phyloP scores from a whole-genome alignment of 202 grass and related monocot genomes.

The Alloteropsis angusta region DNA sequence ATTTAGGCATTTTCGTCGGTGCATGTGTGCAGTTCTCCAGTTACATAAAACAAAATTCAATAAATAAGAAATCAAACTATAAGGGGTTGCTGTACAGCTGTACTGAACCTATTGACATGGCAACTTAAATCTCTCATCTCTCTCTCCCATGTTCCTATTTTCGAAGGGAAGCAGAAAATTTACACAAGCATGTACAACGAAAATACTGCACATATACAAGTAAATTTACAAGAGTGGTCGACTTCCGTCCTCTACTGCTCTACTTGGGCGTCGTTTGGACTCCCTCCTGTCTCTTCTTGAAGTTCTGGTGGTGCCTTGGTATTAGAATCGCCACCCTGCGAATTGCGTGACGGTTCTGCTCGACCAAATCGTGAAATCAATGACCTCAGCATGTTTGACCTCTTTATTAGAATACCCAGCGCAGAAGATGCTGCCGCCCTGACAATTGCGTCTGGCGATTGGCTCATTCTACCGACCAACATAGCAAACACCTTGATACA shows the following conservation, averaged over 20 bases:
- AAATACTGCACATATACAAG: constrained; percentile 23
- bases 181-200: constrained; percentile 14
- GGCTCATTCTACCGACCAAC: constrained; percentile 70
- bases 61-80: not conserved
- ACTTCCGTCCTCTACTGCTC: constrained; percentile 8
- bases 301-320: constrained; percentile 19
- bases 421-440: constrained; percentile 73
- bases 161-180: not conserved
- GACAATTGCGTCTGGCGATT: constrained; percentile 67
- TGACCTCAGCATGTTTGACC: constrained; percentile 56
- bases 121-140: not conserved
- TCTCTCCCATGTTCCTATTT: not conserved
- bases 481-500: constrained; percentile 58
- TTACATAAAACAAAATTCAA: not conserved
- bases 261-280: constrained; percentile 5
- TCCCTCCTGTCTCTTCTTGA: constrained; percentile 21
- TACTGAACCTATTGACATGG: constrained; percentile 8
- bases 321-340: constrained; percentile 21
- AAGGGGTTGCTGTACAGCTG: not conserved
- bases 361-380: constrained; percentile 42
- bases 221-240: constrained; percentile 12
- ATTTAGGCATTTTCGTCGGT: no score
- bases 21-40: no score
- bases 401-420: constrained; percentile 70
- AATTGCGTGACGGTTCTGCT: constrained; percentile 41